Percentiles rank a stretch among this genome's conserved stretches.
Conservation (phyloP, 2,329 filamentous ascomycete species). For the Monilinia fructicola region DNA sequence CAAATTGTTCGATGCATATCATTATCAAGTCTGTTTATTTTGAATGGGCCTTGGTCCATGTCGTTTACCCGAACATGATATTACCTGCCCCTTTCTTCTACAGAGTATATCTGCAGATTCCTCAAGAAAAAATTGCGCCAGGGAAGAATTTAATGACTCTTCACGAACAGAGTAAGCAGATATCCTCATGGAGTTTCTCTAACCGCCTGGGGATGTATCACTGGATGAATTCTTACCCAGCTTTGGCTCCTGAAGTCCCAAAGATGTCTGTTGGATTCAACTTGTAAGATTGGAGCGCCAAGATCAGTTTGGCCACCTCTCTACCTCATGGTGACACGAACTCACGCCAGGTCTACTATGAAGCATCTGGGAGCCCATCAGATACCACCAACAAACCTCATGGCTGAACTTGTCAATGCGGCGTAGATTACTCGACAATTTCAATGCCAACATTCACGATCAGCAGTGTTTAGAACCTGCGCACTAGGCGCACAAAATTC, state of each 20-base stretch:
- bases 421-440: constrained; percentile 2
- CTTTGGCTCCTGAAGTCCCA: neutral
- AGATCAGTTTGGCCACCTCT: neutral
- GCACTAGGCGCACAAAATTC: neutral
- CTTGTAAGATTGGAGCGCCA: neutral
- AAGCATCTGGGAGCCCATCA: neutral
- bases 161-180: neutral
- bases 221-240: neutral
- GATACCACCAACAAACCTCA: neutral
- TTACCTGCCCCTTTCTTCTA: neutral
- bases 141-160: neutral
- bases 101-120: neutral
- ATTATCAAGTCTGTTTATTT: neutral
- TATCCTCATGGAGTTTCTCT: neutral
- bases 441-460: neutral
- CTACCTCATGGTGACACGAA: neutral
- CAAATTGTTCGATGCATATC: neutral
- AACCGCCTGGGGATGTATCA: neutral
- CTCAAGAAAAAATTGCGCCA: neutral
- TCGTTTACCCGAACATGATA: neutral
- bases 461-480: neutral
- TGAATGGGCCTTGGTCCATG: neutral
- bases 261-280: neutral
- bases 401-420: constrained; percentile 8
- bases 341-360: neutral